Percentiles rank a stretch among this genome's conserved stretches.
These are phyloP conservation scores for Cucumis hystrix DNA, from an alignment of 306 rosid genomes.

Conservation along the genomic window DNA sequence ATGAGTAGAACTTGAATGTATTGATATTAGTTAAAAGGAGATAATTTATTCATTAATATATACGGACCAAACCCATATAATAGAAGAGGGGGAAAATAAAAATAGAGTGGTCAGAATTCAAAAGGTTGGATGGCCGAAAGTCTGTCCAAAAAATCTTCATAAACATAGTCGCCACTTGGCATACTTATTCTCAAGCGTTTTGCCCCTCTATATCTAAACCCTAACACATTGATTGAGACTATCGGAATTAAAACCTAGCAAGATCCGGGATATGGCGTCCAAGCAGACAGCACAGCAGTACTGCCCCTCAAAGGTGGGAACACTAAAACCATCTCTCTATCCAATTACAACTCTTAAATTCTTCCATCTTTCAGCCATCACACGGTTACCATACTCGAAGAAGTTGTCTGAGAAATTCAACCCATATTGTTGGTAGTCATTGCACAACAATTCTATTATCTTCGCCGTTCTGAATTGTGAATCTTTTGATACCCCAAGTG, in stretches of 20 bases:
- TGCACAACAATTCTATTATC: too few species aligned
- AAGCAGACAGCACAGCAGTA: conserved; percentile 31
- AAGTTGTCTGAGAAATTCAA: too few species aligned
- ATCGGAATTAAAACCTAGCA: not conserved
- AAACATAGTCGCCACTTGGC: conserved; percentile 29
- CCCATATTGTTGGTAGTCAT: too few species aligned
- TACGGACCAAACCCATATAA: too few species aligned
- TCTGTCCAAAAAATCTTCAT: conserved; percentile 34
- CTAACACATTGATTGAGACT: too few species aligned
- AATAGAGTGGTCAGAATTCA: not conserved
- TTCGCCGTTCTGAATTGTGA: too few species aligned
- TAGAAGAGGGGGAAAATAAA: not conserved
- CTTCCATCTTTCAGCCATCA: too few species aligned
- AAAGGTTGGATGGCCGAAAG: conserved; percentile 24
- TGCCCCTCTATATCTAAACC: not conserved
- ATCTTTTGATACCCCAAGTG: too few species aligned
- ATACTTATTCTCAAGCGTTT: conserved; percentile 16
- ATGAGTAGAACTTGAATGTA: too few species aligned
- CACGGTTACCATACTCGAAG: too few species aligned
- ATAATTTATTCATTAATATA: not conserved
- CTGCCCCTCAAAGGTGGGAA: conserved; percentile 20
- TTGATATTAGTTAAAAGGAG: too few species aligned
- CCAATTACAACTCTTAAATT: conserved; percentile 22
- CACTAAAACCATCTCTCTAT: conserved; percentile 20
- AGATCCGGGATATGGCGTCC: conserved; percentile 44